Conservation (phyloP, 2,329 filamentous ascomycete species). For the Calonectria pauciramosa region DNA sequence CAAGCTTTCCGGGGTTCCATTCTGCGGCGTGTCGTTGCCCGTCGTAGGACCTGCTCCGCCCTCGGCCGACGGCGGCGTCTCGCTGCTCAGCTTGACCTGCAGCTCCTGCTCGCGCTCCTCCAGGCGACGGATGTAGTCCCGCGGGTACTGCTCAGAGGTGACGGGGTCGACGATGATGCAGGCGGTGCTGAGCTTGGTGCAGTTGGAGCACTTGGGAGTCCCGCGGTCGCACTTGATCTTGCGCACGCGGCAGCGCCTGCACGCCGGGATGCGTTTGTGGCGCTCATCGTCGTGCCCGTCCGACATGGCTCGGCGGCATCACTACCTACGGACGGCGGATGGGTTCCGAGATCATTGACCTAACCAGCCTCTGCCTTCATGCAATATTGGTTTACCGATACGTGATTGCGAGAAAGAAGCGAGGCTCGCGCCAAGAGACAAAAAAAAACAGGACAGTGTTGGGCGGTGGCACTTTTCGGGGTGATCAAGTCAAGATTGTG, state of each 20-base stretch:
- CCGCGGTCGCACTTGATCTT: conserved; percentile 86
- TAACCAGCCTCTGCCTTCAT: not conserved
- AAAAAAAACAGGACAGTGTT: not conserved
- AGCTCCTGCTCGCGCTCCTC: conserved; percentile 31
- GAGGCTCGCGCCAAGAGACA: not conserved
- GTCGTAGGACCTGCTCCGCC: not conserved
- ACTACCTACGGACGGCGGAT: not conserved
- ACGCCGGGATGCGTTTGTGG: conserved; percentile 62
- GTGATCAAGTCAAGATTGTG: not conserved
- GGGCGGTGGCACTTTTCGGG: not conserved
- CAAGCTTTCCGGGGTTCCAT: conserved; percentile 20
- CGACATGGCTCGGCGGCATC: conserved; percentile 2
- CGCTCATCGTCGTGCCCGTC: conserved; percentile 18
- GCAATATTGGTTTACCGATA: not conserved
- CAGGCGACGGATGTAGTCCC: conserved; percentile 29
- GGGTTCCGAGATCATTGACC: conserved; percentile 3
- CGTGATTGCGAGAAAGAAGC: not conserved
- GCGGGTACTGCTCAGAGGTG: conserved; percentile 30
- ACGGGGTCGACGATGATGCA: conserved; percentile 58
- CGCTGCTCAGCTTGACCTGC: conserved; percentile 13
- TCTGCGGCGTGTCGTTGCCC: not conserved
- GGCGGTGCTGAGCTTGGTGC: conserved; percentile 76
- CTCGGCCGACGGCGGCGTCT: not conserved
- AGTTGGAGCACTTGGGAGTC: conserved; percentile 83
- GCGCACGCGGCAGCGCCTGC: conserved; percentile 81